These are phyloP conservation scores for Phyllostachys edulis DNA, from an alignment of 176 grass and related monocot species.

Conservation along the genomic window DNA sequence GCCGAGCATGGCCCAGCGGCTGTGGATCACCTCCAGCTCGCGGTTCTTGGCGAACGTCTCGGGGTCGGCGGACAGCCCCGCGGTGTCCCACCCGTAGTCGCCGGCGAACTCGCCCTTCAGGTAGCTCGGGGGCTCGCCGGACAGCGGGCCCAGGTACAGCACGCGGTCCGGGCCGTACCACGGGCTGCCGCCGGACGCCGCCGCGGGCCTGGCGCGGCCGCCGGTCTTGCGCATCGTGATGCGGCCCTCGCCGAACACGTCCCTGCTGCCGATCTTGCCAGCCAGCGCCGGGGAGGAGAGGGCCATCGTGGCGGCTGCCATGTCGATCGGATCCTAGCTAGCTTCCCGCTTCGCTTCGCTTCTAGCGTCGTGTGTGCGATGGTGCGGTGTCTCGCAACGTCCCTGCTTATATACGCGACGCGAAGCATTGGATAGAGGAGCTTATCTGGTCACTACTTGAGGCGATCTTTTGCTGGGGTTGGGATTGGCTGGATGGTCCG, in stretches of 20 bases:
- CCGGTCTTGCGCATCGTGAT: slow-evolving; percentile 64
- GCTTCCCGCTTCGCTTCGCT: neutral
- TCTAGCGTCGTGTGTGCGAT: neutral
- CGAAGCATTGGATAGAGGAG: neutral
- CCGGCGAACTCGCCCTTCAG: slow-evolving; percentile 58
- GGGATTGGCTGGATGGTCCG: slow-evolving; percentile 19
- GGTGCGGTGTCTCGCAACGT: neutral
- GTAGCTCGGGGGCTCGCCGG: slow-evolving; percentile 47
- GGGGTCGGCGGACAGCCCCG: slow-evolving; percentile 50
- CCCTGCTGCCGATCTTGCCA: slow-evolving; percentile 15
- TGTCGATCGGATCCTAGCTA: slow-evolving; percentile 32
- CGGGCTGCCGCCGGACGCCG: slow-evolving; percentile 42
- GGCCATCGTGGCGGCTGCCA: slow-evolving; percentile 52
- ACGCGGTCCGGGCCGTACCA: slow-evolving; percentile 60
- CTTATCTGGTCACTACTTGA: neutral
- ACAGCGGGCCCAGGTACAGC: slow-evolving; percentile 50
- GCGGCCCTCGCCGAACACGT: slow-evolving; percentile 51
- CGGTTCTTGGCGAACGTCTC: slow-evolving; percentile 74
- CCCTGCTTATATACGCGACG: neutral
- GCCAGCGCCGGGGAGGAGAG: slow-evolving; percentile 44
- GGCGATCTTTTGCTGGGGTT: slow-evolving; percentile 14
- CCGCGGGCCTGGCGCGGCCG: slow-evolving; percentile 6
- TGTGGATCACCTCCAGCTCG: slow-evolving; percentile 67
- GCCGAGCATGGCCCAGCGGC: slow-evolving; percentile 65
- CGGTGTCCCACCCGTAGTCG: slow-evolving; percentile 64